Base-by-base conservation (phyloP, 495 filamentous ascomycete species). In the Neurospora tetrasperma region DNA sequence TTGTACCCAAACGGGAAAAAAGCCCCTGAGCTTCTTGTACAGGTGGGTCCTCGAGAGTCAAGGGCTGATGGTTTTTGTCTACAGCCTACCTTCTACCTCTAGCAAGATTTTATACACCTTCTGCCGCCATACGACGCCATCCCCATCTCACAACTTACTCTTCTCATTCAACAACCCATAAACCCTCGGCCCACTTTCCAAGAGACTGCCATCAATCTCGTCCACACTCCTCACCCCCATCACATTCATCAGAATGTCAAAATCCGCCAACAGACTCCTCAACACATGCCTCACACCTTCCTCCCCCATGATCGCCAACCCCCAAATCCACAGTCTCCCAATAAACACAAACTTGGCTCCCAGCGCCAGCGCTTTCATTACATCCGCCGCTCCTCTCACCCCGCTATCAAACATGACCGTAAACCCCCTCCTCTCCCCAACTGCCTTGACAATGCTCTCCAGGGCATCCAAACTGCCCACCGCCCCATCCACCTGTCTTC, bases 211-310 rank as follows among this genome's bases (percentile, higher is more conserved):
- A 69, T 87, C 83, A 72, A 89, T 86, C 48, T 86, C 89, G 2
- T 78, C 80, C 46, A 90, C 82, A 5, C 78, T 86, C 46, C 82
- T 78, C 62, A 89, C 89, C 2, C 89, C 89, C 3, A 84, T 79
- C 68, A 90, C 78, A 2, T 85, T 83, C 88, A 90, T 88, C 18
- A 82, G 87, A 76, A 88, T 86, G 80, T 89, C 89, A 12, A 90
- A 76, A 77, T 91, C 89, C 14, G 89, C 88, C 54, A 90, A 78
- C 18, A 90, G 76, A 5, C 86, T 84, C 66, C 84, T 83, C 40
- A 90, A 73, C 4, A 90, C 87, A 71, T 88, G 83, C 72, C 85
- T 85, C 4, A 87, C 90, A 6, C 90, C 89, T 48, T 85, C 79
- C 72, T 87, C 83, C 10, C 89, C 89, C 41, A 83, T 84, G 42